phyloP scores from a whole-genome alignment of 805 yeast genomes.

The Maudiozyma saulgeensis region DNA sequence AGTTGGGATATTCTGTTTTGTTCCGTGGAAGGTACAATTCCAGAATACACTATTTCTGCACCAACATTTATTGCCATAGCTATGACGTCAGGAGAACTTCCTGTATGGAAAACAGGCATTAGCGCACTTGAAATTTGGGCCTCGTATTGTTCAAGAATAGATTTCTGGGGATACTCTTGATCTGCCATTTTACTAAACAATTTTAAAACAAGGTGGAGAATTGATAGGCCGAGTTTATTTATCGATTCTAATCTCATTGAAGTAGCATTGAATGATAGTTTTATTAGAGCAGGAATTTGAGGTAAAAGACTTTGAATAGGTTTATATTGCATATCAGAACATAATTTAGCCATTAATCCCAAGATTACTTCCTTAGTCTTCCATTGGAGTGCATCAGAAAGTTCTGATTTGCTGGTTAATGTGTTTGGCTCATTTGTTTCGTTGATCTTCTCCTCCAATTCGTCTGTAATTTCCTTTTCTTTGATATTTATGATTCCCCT shows the following conservation, averaged over 20 bases:
- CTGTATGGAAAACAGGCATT: conserved; percentile 72
- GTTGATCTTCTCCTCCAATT: conserved; percentile 39
- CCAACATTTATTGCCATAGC: conserved; percentile 69
- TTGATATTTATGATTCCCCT: conserved; percentile 25
- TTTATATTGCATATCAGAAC: conserved; percentile 5
- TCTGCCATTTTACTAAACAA: conserved; percentile 55
- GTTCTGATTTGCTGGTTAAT: neutral
- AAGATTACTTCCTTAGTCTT: conserved; percentile 33
- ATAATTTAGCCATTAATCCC: conserved; percentile 23
- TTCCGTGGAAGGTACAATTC: conserved; percentile 40
- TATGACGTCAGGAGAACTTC: conserved; percentile 64
- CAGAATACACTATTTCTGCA: conserved; percentile 64
- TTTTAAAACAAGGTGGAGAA: conserved; percentile 55
- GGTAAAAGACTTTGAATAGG: neutral
- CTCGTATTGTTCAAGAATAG: conserved; percentile 82
- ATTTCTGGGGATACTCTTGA: conserved; percentile 59
- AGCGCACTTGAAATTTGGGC: conserved; percentile 89
- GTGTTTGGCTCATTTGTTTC: conserved; percentile 7
- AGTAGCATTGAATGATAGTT: conserved; percentile 71
- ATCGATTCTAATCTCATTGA: conserved; percentile 57
- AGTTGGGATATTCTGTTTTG: conserved; percentile 52
- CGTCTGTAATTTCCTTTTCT: conserved; percentile 34
- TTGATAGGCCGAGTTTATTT: conserved; percentile 53
- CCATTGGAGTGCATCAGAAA: conserved; percentile 33
- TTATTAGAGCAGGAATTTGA: conserved; percentile 59